Evolutionary conservation across 139 green algal species (phyloP), one percentile per base, ranked within the genome.

Genomic region (Tetraselmis chui): DNA sequence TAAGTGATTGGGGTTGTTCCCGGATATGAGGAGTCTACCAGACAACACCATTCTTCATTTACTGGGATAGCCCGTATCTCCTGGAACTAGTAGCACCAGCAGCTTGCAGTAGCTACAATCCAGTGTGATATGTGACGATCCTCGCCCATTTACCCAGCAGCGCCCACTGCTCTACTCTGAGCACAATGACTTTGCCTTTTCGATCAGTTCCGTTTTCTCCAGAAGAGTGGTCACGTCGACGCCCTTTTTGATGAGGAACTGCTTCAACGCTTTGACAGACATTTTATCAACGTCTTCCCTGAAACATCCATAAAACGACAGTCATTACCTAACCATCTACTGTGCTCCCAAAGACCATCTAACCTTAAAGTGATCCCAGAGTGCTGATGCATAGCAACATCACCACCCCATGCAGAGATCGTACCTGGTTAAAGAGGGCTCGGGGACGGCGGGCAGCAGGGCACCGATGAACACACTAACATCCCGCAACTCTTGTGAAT

Each of bases 401-500:
- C 45, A 67, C 45, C 18, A 18, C 45, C 45, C 45, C 45, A 18
- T 67, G 45, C 18, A 5, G 18, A 67, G 45, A 18, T 67, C 45
- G 18, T 67, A 67, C 45, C 45, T 67, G 45, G 45, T 67, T 5
- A 18, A 18, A 5, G 18, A 25, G 11, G 11, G 45, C 11, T 5
- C 45, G 45, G 45, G 45, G 45, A 5, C 18, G 45, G 45, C 45
- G 45, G 45, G 45, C 45, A 67, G 45, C 5, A 67, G 11, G 5
- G 45, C 45, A 30, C 30, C 80, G 74, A 90, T 75, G 76, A 86
- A 89, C 1, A 1, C 1, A 1, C 59, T 76, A 26, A 90, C 5
- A 77, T 89, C 87, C 25, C 80, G 23, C 30, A 90, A 45, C 80
- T 90, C 87, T 29, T 84, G 78, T 2, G 80, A 67, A 78, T 83